Conservation (phyloP, 108 stramenopile species). For the Cyclotella choctawhatcheeana region DNA sequence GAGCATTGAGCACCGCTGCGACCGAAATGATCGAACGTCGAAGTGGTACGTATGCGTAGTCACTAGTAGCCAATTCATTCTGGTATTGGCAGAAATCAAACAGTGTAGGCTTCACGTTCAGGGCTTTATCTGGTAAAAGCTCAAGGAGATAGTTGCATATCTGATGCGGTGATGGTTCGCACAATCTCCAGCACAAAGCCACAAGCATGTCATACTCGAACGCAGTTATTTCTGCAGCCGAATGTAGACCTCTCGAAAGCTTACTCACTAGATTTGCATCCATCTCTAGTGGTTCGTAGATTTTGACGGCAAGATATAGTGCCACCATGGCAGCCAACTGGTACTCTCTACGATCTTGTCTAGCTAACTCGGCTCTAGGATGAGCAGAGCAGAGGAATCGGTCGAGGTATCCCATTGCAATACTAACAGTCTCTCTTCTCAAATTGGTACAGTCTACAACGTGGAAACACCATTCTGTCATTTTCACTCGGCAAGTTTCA, state of each 20-base stretch:
- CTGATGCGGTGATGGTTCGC: constrained; percentile 60
- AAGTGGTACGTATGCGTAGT: constrained; percentile 40
- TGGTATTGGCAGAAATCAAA: constrained; percentile 39
- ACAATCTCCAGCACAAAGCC: constrained; percentile 70
- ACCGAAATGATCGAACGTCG: constrained; percentile 31
- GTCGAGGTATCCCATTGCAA: constrained; percentile 68
- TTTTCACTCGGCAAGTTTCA: constrained; percentile 68
- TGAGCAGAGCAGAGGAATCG: constrained; percentile 56
- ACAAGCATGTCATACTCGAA: constrained; percentile 75
- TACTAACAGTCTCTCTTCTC: constrained; percentile 63
- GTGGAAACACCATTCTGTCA: constrained; percentile 67
- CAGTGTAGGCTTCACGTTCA: constrained; percentile 11
- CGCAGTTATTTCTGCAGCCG: constrained; percentile 70
- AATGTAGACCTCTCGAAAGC: constrained; percentile 72
- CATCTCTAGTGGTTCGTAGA: constrained; percentile 73
- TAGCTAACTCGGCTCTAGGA: constrained; percentile 30
- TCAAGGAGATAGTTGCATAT: constrained; percentile 30
- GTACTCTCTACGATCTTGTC: constrained; percentile 55
- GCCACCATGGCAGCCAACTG: constrained; percentile 68
- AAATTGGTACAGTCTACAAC: constrained; percentile 65
- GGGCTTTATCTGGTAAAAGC: constrained; percentile 21
- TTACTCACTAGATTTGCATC: constrained; percentile 74
- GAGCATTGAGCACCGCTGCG: constrained; percentile 35
- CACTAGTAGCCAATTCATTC: constrained; percentile 34
- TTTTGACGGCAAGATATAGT: constrained; percentile 68